Evolutionary conservation across 1,284 basidiomycete genomes (phyloP).

Genomic region (Ustilago xerochloae): DNA sequence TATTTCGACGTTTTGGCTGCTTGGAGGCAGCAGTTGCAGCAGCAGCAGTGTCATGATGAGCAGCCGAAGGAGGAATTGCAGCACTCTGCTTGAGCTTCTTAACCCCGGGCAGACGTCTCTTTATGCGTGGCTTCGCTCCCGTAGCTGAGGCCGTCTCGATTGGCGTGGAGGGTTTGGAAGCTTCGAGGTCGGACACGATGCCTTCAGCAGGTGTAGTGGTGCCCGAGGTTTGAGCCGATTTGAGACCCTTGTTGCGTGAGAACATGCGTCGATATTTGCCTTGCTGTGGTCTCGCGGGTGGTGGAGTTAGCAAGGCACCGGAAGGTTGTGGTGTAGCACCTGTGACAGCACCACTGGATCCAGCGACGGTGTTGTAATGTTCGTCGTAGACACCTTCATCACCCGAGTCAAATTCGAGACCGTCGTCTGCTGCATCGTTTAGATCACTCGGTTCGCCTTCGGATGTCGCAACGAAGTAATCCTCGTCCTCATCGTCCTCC

Average conservation of each 20-base stretch:
- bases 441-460: conserved; percentile 39
- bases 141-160: conserved; percentile 4
- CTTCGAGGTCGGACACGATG: conserved; percentile 20
- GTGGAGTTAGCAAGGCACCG: conserved; percentile 18
- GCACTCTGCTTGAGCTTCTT: conserved; percentile 17
- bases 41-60: not conserved
- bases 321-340: conserved; percentile 2
- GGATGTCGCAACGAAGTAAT: conserved; percentile 11
- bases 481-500: conserved; percentile 26
- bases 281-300: conserved; percentile 7
- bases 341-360: no score
- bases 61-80: conserved; percentile 6
- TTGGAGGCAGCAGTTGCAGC: not conserved
- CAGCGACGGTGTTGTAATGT: conserved; percentile 48
- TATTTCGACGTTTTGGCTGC: not conserved
- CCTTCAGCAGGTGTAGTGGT: conserved; percentile 24
- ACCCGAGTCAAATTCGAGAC: conserved; percentile 24
- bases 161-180: conserved; percentile 20
- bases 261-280: conserved; percentile 43
- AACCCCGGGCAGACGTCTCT: conserved; percentile 30
- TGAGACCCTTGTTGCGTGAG: conserved; percentile 25
- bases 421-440: conserved; percentile 9
- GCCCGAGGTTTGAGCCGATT: conserved; percentile 28
- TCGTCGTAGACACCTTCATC: conserved; percentile 38
- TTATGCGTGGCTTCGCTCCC: conserved; percentile 18